A percentile compares a stretch with the other conserved stretches of the same genome.
Conservation (phyloP, 139 green algal species). For the Yamagishiella unicocca region DNA sequence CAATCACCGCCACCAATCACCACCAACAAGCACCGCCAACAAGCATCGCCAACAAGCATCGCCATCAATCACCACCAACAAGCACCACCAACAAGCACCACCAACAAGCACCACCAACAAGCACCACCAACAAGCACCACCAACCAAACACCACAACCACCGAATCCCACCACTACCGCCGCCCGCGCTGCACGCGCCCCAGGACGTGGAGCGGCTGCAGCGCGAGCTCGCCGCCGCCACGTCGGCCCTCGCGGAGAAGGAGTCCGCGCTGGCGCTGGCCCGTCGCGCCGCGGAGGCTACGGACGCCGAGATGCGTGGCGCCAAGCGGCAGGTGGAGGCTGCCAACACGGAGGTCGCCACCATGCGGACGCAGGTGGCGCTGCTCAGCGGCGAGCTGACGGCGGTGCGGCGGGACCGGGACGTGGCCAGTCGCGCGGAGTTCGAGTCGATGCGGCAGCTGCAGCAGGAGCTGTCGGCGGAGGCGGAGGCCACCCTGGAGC, state of each 20-base stretch:
- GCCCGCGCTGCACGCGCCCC: background rate
- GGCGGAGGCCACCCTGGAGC: constrained; percentile 36
- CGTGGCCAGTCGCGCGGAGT: constrained; percentile 20
- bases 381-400: constrained; percentile 18
- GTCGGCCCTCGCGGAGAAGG: background rate
- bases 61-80: too few species aligned
- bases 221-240: background rate
- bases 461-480: constrained; percentile 32
- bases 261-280: constrained; percentile 26
- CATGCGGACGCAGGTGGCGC: constrained; percentile 38
- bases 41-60: too few species aligned
- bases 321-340: constrained; percentile 24
- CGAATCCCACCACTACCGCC: background rate
- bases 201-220: constrained; percentile 28
- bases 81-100: too few species aligned
- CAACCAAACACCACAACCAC: too few species aligned
- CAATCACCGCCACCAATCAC: too few species aligned
- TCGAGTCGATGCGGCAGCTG: constrained; percentile 34
- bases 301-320: constrained; percentile 26
- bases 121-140: too few species aligned
- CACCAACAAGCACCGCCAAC: too few species aligned
- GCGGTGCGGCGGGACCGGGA: constrained; percentile 30
- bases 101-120: too few species aligned
- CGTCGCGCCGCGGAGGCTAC: constrained; percentile 21
- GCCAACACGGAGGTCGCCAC: background rate